Evolutionary conservation across 1,284 basidiomycete species (phyloP).

Genomic region (Ustilago cynodontis): DNA sequence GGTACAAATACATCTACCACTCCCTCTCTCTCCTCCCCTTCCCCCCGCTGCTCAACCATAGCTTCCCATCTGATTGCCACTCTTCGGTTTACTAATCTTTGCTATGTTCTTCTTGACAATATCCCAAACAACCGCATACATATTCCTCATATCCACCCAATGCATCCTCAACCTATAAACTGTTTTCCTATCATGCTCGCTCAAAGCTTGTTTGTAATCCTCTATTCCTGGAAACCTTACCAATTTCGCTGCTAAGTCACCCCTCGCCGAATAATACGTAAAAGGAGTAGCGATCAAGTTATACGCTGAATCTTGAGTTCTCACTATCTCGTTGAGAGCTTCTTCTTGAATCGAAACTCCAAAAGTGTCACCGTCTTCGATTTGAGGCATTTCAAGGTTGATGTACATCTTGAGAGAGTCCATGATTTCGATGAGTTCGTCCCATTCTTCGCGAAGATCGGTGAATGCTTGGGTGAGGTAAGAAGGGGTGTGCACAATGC

Average conservation of each 20-base stretch:
- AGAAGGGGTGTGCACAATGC: slow-evolving; percentile 29
- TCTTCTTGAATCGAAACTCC: slow-evolving; percentile 56
- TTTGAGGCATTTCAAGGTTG: slow-evolving; percentile 54
- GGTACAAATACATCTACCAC: too few species aligned
- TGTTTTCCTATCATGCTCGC: slow-evolving; percentile 45
- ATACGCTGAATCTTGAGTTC: slow-evolving; percentile 51
- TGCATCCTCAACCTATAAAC: slow-evolving; percentile 51
- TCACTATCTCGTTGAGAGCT: slow-evolving; percentile 49
- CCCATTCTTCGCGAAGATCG: slow-evolving; percentile 48
- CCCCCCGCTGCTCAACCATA: slow-evolving; percentile 20
- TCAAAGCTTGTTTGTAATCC: slow-evolving; percentile 43
- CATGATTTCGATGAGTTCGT: slow-evolving; percentile 43
- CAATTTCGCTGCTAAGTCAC: slow-evolving; percentile 46
- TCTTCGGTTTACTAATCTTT: slow-evolving; percentile 54
- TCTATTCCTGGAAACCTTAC: slow-evolving; percentile 43
- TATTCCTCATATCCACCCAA: slow-evolving; percentile 46
- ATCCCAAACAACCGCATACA: slow-evolving; percentile 52
- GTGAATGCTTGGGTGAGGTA: slow-evolving; percentile 29
- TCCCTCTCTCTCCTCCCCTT: too few species aligned
- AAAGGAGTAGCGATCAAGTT: slow-evolving; percentile 49
- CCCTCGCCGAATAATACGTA: slow-evolving; percentile 32
- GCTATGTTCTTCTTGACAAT: slow-evolving; percentile 51
- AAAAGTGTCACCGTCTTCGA: slow-evolving; percentile 58
- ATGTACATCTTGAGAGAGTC: slow-evolving; percentile 56
- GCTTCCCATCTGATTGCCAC: slow-evolving; percentile 54